A percentile compares a stretch with the other conserved stretches of the same genome.
These are phyloP conservation scores for Rubus parviflorus DNA, from an alignment of 306 rosid genomes.

Conservation along the genomic window DNA sequence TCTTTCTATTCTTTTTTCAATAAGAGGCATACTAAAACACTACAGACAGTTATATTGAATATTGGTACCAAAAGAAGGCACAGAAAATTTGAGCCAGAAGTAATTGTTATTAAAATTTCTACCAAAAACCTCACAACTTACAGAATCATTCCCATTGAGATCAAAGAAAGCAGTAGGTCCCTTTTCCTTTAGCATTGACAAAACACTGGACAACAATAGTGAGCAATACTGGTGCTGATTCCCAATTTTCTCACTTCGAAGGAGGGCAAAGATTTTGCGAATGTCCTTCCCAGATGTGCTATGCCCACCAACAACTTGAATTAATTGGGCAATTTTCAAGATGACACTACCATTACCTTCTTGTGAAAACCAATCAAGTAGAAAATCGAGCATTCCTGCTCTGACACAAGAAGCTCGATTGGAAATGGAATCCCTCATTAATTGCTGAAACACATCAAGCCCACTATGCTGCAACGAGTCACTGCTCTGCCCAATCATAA, in stretches of 20 bases:
- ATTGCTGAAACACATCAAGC: slow-evolving; percentile 71
- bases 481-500: slow-evolving; percentile 99
- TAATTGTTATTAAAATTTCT: slow-evolving; percentile 13
- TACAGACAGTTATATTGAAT: not conserved
- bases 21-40: not conserved
- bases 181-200: slow-evolving; percentile 88
- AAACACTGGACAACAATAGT: slow-evolving; percentile 72
- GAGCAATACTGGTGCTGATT: slow-evolving; percentile 75
- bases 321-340: slow-evolving; percentile 77
- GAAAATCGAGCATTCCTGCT: slow-evolving; percentile 95
- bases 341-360: slow-evolving; percentile 66
- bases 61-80: slow-evolving; percentile 14
- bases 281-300: slow-evolving; percentile 98
- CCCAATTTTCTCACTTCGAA: slow-evolving; percentile 88
- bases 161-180: slow-evolving; percentile 99
- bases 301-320: slow-evolving; percentile 94
- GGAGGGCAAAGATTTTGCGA: slow-evolving; percentile 91
- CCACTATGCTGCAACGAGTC: slow-evolving; percentile 78
- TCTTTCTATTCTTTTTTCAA: not conserved
- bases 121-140: slow-evolving; percentile 46
- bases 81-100: slow-evolving; percentile 4
- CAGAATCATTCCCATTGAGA: slow-evolving; percentile 77
- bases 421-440: slow-evolving; percentile 83
- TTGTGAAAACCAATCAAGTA: slow-evolving; percentile 93
- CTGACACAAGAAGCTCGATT: slow-evolving; percentile 95